phyloP scores from a whole-genome alignment of 139 green algal genomes.

The Zygnema cylindricum region DNA sequence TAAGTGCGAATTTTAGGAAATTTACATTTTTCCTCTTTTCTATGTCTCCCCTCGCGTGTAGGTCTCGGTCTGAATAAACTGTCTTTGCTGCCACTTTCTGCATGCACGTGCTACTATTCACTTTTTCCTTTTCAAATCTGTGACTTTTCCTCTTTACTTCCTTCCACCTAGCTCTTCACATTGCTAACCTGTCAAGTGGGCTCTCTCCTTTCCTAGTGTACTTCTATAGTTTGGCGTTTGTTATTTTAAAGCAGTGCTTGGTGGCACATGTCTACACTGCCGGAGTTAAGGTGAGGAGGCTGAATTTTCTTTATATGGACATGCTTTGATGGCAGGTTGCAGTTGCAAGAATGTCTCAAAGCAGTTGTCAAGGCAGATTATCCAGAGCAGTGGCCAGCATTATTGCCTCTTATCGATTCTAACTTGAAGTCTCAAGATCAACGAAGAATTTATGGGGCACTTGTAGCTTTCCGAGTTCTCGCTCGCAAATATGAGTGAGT shows the following conservation, averaged over 20 bases:
- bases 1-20: too few relatives aligned
- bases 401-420: constrained; percentile 72
- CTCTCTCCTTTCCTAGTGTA: neutral
- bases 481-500: constrained; percentile 90
- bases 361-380: constrained; percentile 85
- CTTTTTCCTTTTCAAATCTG: neutral
- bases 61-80: too few relatives aligned
- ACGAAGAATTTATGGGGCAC: constrained; percentile 75
- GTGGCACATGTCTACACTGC: too few relatives aligned
- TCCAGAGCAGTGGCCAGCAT: constrained; percentile 82
- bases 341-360: constrained; percentile 88
- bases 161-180: constrained; percentile 6
- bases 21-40: too few relatives aligned
- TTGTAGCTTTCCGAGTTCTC: constrained; percentile 85
- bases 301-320: neutral
- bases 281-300: too few relatives aligned
- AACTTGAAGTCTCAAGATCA: constrained; percentile 75
- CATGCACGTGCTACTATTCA: too few relatives aligned
- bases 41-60: too few relatives aligned
- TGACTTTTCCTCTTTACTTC: neutral
- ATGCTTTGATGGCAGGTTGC: constrained; percentile 60
- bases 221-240: neutral
- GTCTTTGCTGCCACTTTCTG: too few relatives aligned
- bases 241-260: too few relatives aligned
- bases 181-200: neutral